These are phyloP conservation scores for Naganishia antarctica DNA, from an alignment of 768 basidiomycete species.

Conservation along the genomic window DNA sequence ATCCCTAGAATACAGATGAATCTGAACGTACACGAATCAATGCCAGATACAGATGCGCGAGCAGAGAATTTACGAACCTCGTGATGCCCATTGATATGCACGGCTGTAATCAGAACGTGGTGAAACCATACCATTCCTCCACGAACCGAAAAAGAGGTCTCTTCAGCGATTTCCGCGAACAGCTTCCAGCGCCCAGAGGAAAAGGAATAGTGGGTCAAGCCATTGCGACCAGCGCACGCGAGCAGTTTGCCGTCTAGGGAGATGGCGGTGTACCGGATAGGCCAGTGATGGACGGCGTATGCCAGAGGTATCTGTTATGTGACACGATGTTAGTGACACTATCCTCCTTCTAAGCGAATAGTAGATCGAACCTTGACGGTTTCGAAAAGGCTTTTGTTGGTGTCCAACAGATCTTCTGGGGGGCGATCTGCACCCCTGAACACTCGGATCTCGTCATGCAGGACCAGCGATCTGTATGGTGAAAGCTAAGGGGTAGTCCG, in stretches of 20 bases:
- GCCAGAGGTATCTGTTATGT: slow-evolving; percentile 85
- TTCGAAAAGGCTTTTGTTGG: slow-evolving; percentile 97
- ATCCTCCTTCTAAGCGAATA: no score
- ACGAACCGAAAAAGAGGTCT: slow-evolving; percentile 76
- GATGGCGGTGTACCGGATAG: slow-evolving; percentile 83
- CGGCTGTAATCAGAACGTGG: slow-evolving; percentile 84
- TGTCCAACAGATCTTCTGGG: slow-evolving; percentile 95
- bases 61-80: slow-evolving; percentile 59
- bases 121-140: slow-evolving; percentile 96
- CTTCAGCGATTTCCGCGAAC: slow-evolving; percentile 74
- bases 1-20: slow-evolving; percentile 90
- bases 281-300: slow-evolving; percentile 91
- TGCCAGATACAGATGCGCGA: no score
- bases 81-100: slow-evolving; percentile 63
- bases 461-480: slow-evolving; percentile 87
- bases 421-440: slow-evolving; percentile 92
- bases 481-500: slow-evolving; percentile 82
- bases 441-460: slow-evolving; percentile 87
- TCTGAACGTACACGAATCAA: slow-evolving; percentile 53
- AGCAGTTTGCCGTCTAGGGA: slow-evolving; percentile 85
- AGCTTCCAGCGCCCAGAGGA: slow-evolving; percentile 92
- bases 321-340: no score
- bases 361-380: slow-evolving; percentile 94
- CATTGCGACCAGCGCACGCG: slow-evolving; percentile 84
- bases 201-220: slow-evolving; percentile 88